Evolutionary conservation across 73 alveolate species (phyloP), one percentile per base, ranked within the genome.

Genomic region (Uronychia setigera): DNA sequence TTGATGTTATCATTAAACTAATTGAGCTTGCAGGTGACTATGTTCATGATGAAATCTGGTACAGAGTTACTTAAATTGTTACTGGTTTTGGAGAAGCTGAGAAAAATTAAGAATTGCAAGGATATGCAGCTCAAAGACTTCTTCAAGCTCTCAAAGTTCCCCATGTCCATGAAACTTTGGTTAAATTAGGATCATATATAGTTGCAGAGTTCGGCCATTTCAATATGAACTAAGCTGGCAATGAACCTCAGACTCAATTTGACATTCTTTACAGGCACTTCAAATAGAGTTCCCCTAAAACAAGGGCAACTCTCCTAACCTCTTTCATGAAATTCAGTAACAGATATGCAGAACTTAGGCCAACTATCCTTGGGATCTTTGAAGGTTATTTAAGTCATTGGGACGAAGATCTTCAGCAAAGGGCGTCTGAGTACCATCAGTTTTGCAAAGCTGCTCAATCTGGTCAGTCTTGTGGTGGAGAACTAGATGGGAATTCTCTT

Each of bases 21-120:
- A 96, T 98, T 74, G 98, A 96, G 88, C 94, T 94, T 46, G 98
- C 99, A 0, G 99, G 99, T 32, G 99, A 98, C 89, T 97, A 94
- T 89, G 99, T 98, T 0, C 92, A 98, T 59, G 99, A 98, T 30
- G 99, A 98, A 80, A 96, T 98, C 32, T 96, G 99, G 95, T 96
- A 89, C 82, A 90, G 99, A 90, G 95, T 98, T 58, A 96, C 96
- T 0, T 96, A 98, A 91, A 98, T 98, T 78, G 96, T 98, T 0
- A 93, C 98, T 26, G 99, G 99, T 31, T 98, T 96, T 80, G 99
- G 98, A 82, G 94, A 93, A 57, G 92, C 89, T 77, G 99, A 96
- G 77, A 95, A 99, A 0, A 97, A 98, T 76, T 80, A 59, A 32
- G 96, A 91, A 75, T 80, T 97, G 31, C 95, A 98, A 92, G 93